phyloP scores from a whole-genome alignment of 768 basidiomycete species.

The Hebeloma cylindrosporum region DNA sequence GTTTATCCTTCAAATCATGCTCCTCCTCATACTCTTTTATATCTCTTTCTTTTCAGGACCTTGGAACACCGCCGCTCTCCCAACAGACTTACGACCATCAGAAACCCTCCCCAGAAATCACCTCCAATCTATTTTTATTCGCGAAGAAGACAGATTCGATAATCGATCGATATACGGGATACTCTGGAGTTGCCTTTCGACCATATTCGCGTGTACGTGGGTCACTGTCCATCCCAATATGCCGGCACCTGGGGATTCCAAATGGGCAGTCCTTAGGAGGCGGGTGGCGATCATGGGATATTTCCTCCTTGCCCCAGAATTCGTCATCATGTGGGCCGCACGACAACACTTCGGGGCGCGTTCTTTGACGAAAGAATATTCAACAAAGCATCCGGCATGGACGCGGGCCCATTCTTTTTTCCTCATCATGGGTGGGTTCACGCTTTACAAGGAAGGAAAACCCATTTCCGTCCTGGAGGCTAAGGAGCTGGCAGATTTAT shows the following conservation, averaged over 20 bases:
- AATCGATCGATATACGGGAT: constrained; percentile 1
- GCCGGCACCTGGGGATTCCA: background rate
- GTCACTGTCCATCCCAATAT: constrained; percentile 14
- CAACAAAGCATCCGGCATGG: constrained; percentile 5
- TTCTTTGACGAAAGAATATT: constrained; percentile 7
- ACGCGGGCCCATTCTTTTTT: constrained; percentile 13
- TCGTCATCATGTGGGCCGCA: constrained; percentile 19
- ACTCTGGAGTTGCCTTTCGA: constrained; percentile 5
- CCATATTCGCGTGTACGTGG: constrained; percentile 6
- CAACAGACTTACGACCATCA: no score
- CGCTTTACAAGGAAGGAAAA: constrained; percentile 21
- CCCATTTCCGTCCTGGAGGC: background rate
- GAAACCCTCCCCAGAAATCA: no score
- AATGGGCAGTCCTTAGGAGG: background rate
- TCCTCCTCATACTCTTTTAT: no score
- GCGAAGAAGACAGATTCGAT: no score
- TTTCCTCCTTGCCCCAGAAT: constrained; percentile 17
- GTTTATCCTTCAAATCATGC: no score
- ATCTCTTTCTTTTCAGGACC: no score
- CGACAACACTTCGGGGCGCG: constrained; percentile 18
- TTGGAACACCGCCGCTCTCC: no score
- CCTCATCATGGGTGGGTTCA: constrained; percentile 18
- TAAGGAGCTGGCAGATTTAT: constrained; percentile 7
- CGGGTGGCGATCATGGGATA: constrained; percentile 7
- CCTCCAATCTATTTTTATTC: no score